Evolutionary conservation across 768 basidiomycete species (phyloP), one percentile per base, ranked within the genome.

Genomic region (Xanthoconium stramineum): DNA sequence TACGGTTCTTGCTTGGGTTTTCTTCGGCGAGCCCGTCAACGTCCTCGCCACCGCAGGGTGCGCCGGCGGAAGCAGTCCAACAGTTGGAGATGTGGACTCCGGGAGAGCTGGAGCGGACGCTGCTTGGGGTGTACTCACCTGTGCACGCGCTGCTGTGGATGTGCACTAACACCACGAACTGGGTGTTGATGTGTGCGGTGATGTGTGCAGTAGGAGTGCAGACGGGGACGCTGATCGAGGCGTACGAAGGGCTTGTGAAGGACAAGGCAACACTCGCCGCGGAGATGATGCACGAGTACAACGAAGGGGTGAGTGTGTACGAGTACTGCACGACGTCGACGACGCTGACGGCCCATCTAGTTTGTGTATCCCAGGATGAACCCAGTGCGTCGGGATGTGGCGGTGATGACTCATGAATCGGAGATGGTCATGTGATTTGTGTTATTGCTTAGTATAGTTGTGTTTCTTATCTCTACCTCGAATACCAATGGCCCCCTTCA

Each of bases 231-330:
- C 11, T 65, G 30, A 37, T 53, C 17, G 33, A 62, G 36, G 58
- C 81, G 45, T 94, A 87, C 70, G 80, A 81, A 36, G 75, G 77
- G 2, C 67, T 91, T 56, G 47, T 93, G 17, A 92, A 89, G 66
- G 91, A 94, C 74, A 83, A 79, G 61, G 82, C 79, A 39, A 82
- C 90, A 46, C 80, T 94, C 55, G 80, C 88, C 11, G 81, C 86
- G 3, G 91, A 93, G 66, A 88, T 92, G 17, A 78, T 94, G 80
- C 81, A 84, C 64, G 91, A 94, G 70, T 94, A 94, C 64, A 88
- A 94, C 58, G 76, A 84, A 68, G 83, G 82, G 72, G 91, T 91
- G 60, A 38, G 84, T 78, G 3, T 5, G 12, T 17, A 10, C 13
- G 39, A 2, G 2, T 19, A 17, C 12, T n/a, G 42, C 57, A 36